Conservation (phyloP, 192 early-diverging fungal species). For the Martensiomyces pterosporus region DNA sequence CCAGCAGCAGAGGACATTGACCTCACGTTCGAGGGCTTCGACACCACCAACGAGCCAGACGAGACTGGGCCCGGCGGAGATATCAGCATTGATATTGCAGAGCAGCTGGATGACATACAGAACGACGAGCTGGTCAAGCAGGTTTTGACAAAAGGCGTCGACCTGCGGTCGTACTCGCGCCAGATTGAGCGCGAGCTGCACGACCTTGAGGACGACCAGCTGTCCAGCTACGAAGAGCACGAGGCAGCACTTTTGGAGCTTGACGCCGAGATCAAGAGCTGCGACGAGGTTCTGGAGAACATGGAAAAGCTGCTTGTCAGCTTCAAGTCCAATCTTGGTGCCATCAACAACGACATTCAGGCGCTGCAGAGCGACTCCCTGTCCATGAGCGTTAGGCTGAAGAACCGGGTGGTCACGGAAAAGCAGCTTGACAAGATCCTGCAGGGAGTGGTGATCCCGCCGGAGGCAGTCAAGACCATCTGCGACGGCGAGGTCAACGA, state of each 20-base stretch:
- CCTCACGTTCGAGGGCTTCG: slow-evolving; percentile 42
- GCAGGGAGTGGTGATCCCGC: slow-evolving; percentile 82
- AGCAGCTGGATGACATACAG: slow-evolving; percentile 56
- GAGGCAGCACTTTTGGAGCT: slow-evolving; percentile 33
- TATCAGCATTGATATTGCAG: background rate
- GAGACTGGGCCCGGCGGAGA: background rate
- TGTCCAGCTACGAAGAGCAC: slow-evolving; percentile 42
- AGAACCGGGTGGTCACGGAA: slow-evolving; percentile 83
- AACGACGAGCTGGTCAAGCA: slow-evolving; percentile 82
- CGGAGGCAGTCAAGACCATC: slow-evolving; percentile 73
- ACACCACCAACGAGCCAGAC: slow-evolving; percentile 28
- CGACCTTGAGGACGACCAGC: slow-evolving; percentile 64
- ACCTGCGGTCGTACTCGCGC: slow-evolving; percentile 80
- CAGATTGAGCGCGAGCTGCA: slow-evolving; percentile 72
- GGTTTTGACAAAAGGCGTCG: slow-evolving; percentile 74
- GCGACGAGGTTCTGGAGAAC: slow-evolving; percentile 71
- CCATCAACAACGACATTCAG: slow-evolving; percentile 84
- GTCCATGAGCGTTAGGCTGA: slow-evolving; percentile 74
- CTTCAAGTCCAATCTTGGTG: slow-evolving; percentile 85
- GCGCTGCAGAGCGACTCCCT: slow-evolving; percentile 78
- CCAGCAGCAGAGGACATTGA: slow-evolving; percentile 6
- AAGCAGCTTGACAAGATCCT: slow-evolving; percentile 67
- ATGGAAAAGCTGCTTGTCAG: slow-evolving; percentile 84
- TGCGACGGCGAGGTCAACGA: slow-evolving; percentile 92
- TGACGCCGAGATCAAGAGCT: slow-evolving; percentile 52